A percentile compares a stretch with the other conserved stretches of the same genome.
These are phyloP conservation scores for Cladosporium sp. DNA, from an alignment of 2,329 filamentous ascomycete genomes.

Conservation along the genomic window DNA sequence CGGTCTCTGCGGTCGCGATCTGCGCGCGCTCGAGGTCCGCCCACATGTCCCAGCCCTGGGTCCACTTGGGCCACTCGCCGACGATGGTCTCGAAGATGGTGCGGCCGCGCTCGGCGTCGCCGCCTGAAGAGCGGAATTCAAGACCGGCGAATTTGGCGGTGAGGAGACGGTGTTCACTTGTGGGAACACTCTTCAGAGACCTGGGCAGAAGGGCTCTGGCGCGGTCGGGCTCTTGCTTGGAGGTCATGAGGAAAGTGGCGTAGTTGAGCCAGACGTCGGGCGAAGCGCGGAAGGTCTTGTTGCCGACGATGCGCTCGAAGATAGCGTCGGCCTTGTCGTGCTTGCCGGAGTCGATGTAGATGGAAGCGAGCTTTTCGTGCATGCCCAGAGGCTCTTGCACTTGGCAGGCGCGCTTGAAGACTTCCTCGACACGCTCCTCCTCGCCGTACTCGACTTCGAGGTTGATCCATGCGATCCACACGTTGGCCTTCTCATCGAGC, in stretches of 20 bases:
- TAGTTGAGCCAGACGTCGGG: conserved; percentile 92
- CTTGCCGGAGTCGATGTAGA: conserved; percentile 91
- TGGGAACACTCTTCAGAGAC: conserved; percentile 79
- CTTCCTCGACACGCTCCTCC: conserved; percentile 77
- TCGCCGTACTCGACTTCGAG: conserved; percentile 82
- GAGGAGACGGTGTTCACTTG: conserved; percentile 69
- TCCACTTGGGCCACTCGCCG: conserved; percentile 80
- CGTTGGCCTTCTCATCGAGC: conserved; percentile 88
- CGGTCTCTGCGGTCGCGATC: conserved; percentile 35
- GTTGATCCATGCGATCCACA: conserved; percentile 94
- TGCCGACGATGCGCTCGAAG: conserved; percentile 85
- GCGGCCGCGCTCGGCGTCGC: conserved; percentile 85
- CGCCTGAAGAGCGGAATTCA: conserved; percentile 82
- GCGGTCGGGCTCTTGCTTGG: conserved; percentile 67
- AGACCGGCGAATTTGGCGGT: conserved; percentile 88
- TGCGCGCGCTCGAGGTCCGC: conserved; percentile 70
- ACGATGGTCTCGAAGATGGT: conserved; percentile 92
- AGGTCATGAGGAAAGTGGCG: conserved; percentile 85
- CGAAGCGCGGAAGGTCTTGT: conserved; percentile 74
- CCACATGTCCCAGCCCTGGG: conserved; percentile 91
- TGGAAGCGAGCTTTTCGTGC: conserved; percentile 85
- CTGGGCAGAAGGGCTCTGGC: conserved; percentile 77
- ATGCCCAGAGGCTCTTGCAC: conserved; percentile 92
- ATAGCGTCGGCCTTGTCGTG: conserved; percentile 81
- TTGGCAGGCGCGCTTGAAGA: conserved; percentile 90